Percentiles rank a stretch among this genome's conserved stretches.
These are phyloP conservation scores for Geotrichum citri-aurantii DNA, from an alignment of 1,139 yeast species.

Conservation along the genomic window DNA sequence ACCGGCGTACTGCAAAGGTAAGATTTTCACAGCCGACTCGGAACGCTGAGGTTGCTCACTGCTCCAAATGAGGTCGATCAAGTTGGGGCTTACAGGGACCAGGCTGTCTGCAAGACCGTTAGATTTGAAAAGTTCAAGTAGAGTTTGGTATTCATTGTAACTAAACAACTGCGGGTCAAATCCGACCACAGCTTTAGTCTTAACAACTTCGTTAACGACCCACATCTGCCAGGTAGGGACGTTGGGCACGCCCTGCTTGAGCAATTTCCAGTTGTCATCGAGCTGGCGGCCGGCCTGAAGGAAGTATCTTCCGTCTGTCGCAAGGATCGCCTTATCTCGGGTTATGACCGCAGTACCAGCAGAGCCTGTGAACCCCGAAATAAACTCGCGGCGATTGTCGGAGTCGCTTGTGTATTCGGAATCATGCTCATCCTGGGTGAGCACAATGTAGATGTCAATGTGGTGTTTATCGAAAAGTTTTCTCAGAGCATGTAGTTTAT, in stretches of 20 bases:
- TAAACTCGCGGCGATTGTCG: constrained; percentile 81
- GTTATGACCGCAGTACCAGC: constrained; percentile 92
- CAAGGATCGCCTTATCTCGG: constrained; percentile 64
- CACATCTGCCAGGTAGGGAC: constrained; percentile 87
- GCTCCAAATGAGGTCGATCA: constrained; percentile 75
- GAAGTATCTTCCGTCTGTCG: constrained; percentile 95
- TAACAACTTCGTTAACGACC: constrained; percentile 43
- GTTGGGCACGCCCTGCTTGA: constrained; percentile 74
- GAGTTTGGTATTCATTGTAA: constrained; percentile 40
- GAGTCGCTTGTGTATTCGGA: constrained; percentile 76
- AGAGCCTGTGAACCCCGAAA: constrained; percentile 81
- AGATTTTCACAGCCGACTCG: constrained; percentile 31
- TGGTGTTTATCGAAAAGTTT: constrained; percentile 56
- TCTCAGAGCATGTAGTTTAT: constrained; percentile 53
- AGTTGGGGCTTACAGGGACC: constrained; percentile 59
- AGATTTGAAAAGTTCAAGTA: constrained; percentile 37
- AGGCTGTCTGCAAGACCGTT: constrained; percentile 30
- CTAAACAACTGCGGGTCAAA: constrained; percentile 68
- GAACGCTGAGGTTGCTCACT: constrained; percentile 39
- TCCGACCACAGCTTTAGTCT: constrained; percentile 41
- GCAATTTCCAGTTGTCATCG: constrained; percentile 74
- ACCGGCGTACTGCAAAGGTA: constrained; percentile 40
- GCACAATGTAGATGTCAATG: constrained; percentile 73
- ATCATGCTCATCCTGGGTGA: constrained; percentile 92
- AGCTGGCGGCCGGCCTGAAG: constrained; percentile 84